Evolutionary conservation across 2,329 filamentous ascomycete genomes (phyloP), one percentile per base, ranked within the genome.

Genomic region (Cercospora sesami): DNA sequence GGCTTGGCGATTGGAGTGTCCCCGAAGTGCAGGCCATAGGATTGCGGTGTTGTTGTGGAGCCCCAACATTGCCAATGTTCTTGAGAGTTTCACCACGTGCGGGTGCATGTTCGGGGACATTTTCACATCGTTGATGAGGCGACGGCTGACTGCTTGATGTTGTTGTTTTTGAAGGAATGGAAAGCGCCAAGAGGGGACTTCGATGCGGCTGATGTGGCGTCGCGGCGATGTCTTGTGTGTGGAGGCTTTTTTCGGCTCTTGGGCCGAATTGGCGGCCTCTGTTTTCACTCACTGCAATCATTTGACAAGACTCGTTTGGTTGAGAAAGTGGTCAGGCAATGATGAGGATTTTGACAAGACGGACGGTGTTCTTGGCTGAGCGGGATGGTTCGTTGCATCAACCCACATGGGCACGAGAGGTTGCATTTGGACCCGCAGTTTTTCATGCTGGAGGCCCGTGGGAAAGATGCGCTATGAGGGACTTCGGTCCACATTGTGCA

Each of bases 11-110:
- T 14, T 5, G 9, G 55, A 64, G 2, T 4, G 28, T 21, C 23
- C 28, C 21, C 14, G 16, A 39, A 39, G 1, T n/a, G 5, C 36
- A 39, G 36, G 14, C 36, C 36, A 39, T n/a, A 55, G 60, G 30
- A 12, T 45, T 39, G 23, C 18, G 9, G 26, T 39, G 9, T 33
- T 31, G 30, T 33, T 36, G 61, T 63, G 45, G 48, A 57, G 61
- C 18, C 18, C 45, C 61, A 33, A 53, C 30, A 26, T 3, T 9
- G 62, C 30, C 62, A 64, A 64, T 45, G 16, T 10, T 58, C 51
- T 64, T 57, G 62, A 33, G 21, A 16, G 45, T 39, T 63, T 18
- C 61, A 53, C 42, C 61, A 63, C 42, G 61, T 63, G 61, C 48
- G 60, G 45, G 60, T 8, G 36, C 42, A 14, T 39, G 36, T n/a